Conservation (phyloP, 2,329 filamentous ascomycete species). For the Fusarium brachygibbosum region DNA sequence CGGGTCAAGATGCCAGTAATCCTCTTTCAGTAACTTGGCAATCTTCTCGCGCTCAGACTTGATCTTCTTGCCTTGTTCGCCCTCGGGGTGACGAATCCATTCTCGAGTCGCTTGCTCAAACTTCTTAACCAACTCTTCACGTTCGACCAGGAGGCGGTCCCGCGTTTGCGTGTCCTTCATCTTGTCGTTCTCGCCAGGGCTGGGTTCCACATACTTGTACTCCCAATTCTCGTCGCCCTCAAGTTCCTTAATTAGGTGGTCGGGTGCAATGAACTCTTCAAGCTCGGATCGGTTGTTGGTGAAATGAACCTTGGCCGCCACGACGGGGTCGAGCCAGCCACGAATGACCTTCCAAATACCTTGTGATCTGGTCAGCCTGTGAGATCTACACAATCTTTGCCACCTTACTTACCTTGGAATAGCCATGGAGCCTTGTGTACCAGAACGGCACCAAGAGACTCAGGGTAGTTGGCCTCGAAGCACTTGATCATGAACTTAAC, state of each 20-base stretch:
- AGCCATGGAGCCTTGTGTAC: constrained; percentile 98
- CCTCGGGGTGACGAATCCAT: constrained; percentile 73
- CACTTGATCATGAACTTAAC: constrained; percentile 99
- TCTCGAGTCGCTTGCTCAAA: constrained; percentile 81
- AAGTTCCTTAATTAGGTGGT: constrained; percentile 83
- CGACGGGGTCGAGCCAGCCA: constrained; percentile 96
- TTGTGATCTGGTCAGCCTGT: constrained; percentile 50
- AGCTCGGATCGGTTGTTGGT: constrained; percentile 86
- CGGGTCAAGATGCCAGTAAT: constrained; percentile 92
- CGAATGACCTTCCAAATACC: constrained; percentile 97
- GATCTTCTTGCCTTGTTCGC: constrained; percentile 60
- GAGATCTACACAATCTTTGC: constrained; percentile 28
- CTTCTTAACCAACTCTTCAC: constrained; percentile 75
- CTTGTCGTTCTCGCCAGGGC: constrained; percentile 78
- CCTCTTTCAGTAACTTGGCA: constrained; percentile 73
- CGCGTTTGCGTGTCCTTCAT: constrained; percentile 76
- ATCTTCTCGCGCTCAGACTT: constrained; percentile 72
- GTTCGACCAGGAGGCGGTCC: constrained; percentile 72
- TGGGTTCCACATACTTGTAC: constrained; percentile 85
- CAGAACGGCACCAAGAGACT: constrained; percentile 88
- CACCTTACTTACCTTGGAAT: constrained; percentile 81
- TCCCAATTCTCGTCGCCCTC: constrained; percentile 88
- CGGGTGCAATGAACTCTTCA: constrained; percentile 77
- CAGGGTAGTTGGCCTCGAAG: constrained; percentile 98
- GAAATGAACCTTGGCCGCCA: constrained; percentile 94